Conservation (phyloP, 257 asterid species). For the Plantago ovata region DNA sequence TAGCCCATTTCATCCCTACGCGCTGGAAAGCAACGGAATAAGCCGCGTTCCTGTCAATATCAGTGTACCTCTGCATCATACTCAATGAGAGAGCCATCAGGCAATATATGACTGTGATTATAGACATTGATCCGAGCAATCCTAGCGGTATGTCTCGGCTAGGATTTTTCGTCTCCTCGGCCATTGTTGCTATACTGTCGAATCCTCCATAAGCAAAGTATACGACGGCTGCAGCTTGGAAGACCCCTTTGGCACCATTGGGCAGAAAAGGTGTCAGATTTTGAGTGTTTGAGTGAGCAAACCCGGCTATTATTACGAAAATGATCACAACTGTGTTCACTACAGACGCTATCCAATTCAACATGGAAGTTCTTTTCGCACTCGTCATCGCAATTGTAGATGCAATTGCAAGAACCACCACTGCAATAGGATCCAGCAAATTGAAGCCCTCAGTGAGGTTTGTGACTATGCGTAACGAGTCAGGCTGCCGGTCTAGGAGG, state of each 20-base stretch:
- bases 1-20: conserved; percentile 63
- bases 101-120: conserved; percentile 56
- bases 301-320: conserved; percentile 51
- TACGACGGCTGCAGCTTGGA: conserved; percentile 55
- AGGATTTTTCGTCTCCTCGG: conserved; percentile 53
- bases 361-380: conserved; percentile 42
- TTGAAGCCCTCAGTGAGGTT: conserved; percentile 35
- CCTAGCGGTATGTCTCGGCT: conserved; percentile 52
- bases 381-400: conserved; percentile 40
- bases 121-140: conserved; percentile 60
- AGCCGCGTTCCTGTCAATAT: conserved; percentile 46
- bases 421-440: conserved; percentile 49
- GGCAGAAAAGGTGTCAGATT: conserved; percentile 50
- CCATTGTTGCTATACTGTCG: conserved; percentile 58
- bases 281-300: conserved; percentile 43
- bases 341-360: conserved; percentile 63
- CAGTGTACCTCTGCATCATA: conserved; percentile 52
- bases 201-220: conserved; percentile 59
- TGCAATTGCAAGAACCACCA: conserved; percentile 34
- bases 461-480: conserved; percentile 45
- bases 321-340: conserved; percentile 43
- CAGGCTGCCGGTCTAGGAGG: conserved; percentile 40
- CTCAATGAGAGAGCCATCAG: conserved; percentile 54
- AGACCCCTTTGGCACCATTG: conserved; percentile 42
- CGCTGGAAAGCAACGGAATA: conserved; percentile 52